Evolutionary conservation across 805 yeast genomes (phyloP), one percentile per base, ranked within the genome.

Genomic region (Metschnikowia koreensis): DNA sequence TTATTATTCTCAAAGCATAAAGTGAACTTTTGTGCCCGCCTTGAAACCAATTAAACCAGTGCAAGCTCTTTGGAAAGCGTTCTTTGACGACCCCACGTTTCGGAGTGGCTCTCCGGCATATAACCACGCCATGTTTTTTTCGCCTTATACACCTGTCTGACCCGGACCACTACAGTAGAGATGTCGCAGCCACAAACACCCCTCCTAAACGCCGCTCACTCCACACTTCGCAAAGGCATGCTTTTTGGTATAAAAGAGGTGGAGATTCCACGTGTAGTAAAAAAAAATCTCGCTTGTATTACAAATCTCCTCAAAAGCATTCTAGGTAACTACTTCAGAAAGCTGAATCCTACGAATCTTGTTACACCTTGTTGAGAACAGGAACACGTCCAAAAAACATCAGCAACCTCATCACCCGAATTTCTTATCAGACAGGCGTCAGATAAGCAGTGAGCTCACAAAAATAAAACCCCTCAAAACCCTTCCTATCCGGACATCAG

Each of bases 1-100:
- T 22, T 22, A 22, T 22, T 22, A 22, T 4, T 22, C 22, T 22
- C 22, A 22, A 22, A 22, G 22, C 22, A 22, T 22, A 22, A 22
- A 22, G 22, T 4, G 22, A 22, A 22, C 2, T 4, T 3, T 22
- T 22, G 22, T 22, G 22, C 22, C 22, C 22, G 22, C 22, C 22
- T 22, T 22, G 22, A 22, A 22, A 3, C 4, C 22, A 22, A 22
- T 22, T 4, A 22, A 22, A 22, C 22, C 22, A 22, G 4, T 22
- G 22, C 22, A 22, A 22, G 22, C 22, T 4, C 22, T 22, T 22
- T 22, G 22, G 4, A 22, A 22, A 22, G 22, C 22, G 2, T 22
- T 22, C 22, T 22, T 22, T 22, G 41, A 27, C 47, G 37, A 50
- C 52, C 52, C 52, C 52, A 50, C 52, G 52, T 50, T 50, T 50